These are phyloP conservation scores for Cucumis hystrix DNA, from an alignment of 306 rosid genomes.

Conservation along the genomic window DNA sequence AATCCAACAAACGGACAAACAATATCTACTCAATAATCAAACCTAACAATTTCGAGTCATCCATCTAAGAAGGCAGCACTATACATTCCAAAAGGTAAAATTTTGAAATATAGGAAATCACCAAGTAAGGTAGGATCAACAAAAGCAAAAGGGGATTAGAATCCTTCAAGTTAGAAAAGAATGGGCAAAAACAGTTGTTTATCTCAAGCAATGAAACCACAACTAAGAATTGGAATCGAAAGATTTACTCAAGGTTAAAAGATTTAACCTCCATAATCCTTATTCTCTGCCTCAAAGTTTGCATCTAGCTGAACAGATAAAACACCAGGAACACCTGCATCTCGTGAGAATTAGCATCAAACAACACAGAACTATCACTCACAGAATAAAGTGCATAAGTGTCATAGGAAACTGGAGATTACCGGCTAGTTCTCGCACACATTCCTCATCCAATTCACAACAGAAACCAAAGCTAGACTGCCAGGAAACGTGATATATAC, in stretches of 20 bases:
- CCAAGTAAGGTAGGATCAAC: neutral
- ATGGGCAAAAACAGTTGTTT: neutral
- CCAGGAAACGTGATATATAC: constrained; percentile 86
- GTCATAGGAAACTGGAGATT: constrained; percentile 1
- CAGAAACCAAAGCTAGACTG: constrained; percentile 67
- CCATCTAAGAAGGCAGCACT: neutral
- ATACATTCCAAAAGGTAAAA: neutral
- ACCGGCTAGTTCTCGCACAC: constrained; percentile 61
- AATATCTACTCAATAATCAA: neutral
- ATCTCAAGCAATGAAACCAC: neutral
- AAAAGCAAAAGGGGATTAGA: neutral
- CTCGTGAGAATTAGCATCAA: constrained; percentile 2
- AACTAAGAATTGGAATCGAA: neutral
- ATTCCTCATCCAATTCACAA: constrained; percentile 72
- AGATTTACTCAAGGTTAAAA: neutral
- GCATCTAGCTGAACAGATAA: constrained; percentile 50
- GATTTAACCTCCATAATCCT: constrained; percentile 58
- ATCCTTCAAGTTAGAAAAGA: neutral
- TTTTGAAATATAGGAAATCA: neutral
- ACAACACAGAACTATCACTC: neutral
- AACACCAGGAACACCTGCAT: constrained; percentile 72
- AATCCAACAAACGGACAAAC: neutral
- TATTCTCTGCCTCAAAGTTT: constrained; percentile 47
- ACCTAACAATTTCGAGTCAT: neutral
- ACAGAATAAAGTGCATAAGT: neutral